These are phyloP conservation scores for Fusarium phyllophilum DNA, from an alignment of 2,329 filamentous ascomycete genomes.

Conservation along the genomic window DNA sequence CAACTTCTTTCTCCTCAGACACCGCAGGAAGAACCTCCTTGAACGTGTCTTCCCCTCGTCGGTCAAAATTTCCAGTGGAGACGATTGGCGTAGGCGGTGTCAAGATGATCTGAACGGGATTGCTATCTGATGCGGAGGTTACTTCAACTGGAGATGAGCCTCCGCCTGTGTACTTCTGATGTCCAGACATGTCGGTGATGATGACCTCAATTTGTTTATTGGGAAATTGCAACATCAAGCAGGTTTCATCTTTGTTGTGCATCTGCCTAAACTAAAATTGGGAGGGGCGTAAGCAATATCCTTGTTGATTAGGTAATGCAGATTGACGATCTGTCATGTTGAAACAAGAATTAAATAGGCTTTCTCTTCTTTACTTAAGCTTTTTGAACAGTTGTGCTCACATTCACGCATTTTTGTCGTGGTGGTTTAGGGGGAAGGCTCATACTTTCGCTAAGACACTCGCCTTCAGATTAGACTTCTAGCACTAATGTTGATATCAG, in stretches of 20 bases:
- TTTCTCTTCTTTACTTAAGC: background rate
- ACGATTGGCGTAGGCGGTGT: conserved; percentile 32
- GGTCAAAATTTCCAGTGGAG: background rate
- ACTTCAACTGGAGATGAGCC: background rate
- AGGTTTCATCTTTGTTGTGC: background rate
- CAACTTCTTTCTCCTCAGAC: conserved; percentile 29
- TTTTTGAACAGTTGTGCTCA: background rate
- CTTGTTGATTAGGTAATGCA: conserved; percentile 24
- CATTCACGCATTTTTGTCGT: background rate
- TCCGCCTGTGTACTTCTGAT: background rate
- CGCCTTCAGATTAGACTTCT: background rate
- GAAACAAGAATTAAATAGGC: too few relatives aligned
- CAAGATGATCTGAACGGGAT: conserved; percentile 26
- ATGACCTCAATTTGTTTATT: background rate
- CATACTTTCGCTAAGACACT: background rate
- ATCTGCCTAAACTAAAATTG: background rate
- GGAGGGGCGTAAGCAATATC: conserved; percentile 7
- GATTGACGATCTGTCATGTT: background rate
- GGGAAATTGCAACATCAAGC: background rate
- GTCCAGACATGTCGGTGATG: conserved; percentile 4
- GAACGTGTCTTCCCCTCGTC: conserved; percentile 10
- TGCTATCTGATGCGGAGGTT: background rate
- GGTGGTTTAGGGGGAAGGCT: background rate
- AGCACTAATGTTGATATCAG: background rate
- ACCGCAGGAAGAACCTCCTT: conserved; percentile 21